phyloP scores from a whole-genome alignment of 352 stramenopile species.

The Plasmopara viticola region DNA sequence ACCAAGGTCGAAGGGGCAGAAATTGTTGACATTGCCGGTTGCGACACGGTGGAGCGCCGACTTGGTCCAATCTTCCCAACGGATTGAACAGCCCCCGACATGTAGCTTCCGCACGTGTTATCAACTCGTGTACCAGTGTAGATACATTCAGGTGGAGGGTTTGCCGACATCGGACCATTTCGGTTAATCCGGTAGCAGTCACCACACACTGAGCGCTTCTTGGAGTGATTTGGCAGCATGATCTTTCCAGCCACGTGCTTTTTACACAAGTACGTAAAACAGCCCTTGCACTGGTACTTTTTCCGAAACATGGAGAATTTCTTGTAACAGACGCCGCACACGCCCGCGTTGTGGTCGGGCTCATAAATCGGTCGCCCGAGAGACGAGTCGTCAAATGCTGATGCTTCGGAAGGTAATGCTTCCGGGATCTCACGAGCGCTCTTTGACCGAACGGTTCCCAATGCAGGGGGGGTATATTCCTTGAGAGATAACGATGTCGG shows the following conservation, averaged over 20 bases:
- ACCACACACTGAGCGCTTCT: conserved; percentile 69
- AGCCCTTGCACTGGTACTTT: conserved; percentile 84
- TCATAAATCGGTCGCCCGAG: conserved; percentile 36
- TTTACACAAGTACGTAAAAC: conserved; percentile 67
- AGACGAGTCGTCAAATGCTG: conserved; percentile 20
- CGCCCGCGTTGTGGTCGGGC: conserved; percentile 43
- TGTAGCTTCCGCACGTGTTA: conserved; percentile 18
- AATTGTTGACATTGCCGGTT: conserved; percentile 16
- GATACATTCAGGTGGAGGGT: conserved; percentile 14
- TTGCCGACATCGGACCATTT: conserved; percentile 41
- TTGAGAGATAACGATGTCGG: conserved; percentile 13
- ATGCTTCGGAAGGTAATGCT: not conserved
- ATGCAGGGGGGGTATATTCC: conserved; percentile 3
- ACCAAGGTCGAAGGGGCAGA: conserved; percentile 19
- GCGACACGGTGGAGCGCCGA: conserved; percentile 11
- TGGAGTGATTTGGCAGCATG: conserved; percentile 43
- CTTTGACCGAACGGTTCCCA: conserved; percentile 18
- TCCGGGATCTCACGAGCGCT: conserved; percentile 12
- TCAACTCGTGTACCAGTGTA: conserved; percentile 14
- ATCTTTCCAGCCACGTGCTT: conserved; percentile 77
- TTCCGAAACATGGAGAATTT: conserved; percentile 84
- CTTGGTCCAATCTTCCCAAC: conserved; percentile 24
- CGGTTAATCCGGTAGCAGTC: conserved; percentile 71
- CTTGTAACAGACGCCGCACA: conserved; percentile 80
- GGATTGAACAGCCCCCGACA: conserved; percentile 18